Evolutionary conservation across 768 basidiomycete genomes (phyloP).

Genomic region (Boletus tomentosulus): DNA sequence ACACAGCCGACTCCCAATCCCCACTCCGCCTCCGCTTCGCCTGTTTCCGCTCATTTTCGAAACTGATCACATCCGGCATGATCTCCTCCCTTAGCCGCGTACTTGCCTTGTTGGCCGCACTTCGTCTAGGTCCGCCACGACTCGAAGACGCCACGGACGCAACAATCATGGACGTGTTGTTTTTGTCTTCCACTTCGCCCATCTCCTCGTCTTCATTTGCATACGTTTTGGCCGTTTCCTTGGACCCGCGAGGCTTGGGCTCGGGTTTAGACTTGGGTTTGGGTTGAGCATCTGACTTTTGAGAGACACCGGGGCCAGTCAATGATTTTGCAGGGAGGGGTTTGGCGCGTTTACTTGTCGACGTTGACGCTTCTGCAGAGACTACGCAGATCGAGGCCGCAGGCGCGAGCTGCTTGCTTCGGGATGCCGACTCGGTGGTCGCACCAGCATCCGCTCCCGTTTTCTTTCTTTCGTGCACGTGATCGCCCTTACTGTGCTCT

Average conservation of each 20-base stretch:
- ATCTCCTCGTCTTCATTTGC: background rate
- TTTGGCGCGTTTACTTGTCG: conserved; percentile 13
- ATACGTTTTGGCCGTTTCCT: background rate
- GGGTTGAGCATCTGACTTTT: background rate
- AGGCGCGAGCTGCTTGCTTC: conserved; percentile 9
- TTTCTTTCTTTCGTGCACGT: background rate
- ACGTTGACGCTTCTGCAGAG: conserved; percentile 23
- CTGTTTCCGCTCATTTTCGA: conserved; percentile 60
- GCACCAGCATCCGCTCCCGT: background rate
- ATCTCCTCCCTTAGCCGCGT: conserved; percentile 45
- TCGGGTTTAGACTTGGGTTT: conserved; percentile 1
- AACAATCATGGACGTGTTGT: conserved; percentile 7
- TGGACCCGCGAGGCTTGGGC: background rate
- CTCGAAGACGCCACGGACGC: conserved; percentile 12
- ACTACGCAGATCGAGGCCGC: conserved; percentile 18
- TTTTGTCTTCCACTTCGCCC: background rate
- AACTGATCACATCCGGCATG: conserved; percentile 76
- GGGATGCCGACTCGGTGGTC: background rate
- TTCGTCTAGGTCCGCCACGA: conserved; percentile 36
- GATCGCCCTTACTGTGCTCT: background rate
- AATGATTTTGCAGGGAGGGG: conserved; percentile 17
- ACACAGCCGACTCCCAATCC: conserved; percentile 27
- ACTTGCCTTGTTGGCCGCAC: conserved; percentile 51
- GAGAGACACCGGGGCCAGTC: background rate
- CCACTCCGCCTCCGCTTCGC: conserved; percentile 29